Evolutionary conservation across 208 protist genomes (phyloP), one percentile per base, ranked within the genome.

Genomic region (Crithidia expoeki): DNA sequence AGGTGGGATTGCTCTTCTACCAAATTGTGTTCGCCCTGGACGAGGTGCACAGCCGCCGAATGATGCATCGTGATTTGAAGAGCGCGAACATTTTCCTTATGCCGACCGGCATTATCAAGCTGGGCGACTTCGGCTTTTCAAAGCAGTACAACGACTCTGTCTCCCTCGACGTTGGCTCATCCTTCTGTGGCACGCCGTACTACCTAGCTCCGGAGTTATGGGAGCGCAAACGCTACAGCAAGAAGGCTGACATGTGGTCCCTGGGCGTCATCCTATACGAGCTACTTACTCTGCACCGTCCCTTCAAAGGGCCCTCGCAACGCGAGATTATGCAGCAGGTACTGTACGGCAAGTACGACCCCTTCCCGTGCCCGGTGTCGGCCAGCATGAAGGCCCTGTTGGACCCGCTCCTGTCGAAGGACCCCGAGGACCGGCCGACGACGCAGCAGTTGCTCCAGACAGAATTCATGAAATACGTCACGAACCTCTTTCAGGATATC

Each of bases 181-280:
- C 89, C 32, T 95, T 95, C 74, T 95, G 90, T 64, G 94, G 92
- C 47, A 95, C 90, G n/a, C 93, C 95, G 2, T 96, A 97, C 74
- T 98, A 98, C 76, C 80, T 98, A n/a, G 88, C 91, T 10, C 96
- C 96, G 4, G 94, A 98, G 75, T 71, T 98, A 27, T 98, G 91
- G 84, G 77, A 95, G 61, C 71, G 92, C 68, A 93, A 95, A 70
- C 83, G 85, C 30, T 98, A 98, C 83, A 97, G 95, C 79, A 90
- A 96, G 67, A 98, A 98, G 81, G 79, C 82, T 10, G 96, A 98
- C 73, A 94, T 98, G 82, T 98, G 94, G 94, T 87, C 92, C 6
- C 81, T 98, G 38, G 93, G 93, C 14, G 87, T 92, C 33, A 86
- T 96, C 52, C 77, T 97, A 25, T 97, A 96, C 69, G 93, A 97